Evolutionary conservation across 1,139 yeast genomes (phyloP).

Genomic region (Tardiomyces depauwii): DNA sequence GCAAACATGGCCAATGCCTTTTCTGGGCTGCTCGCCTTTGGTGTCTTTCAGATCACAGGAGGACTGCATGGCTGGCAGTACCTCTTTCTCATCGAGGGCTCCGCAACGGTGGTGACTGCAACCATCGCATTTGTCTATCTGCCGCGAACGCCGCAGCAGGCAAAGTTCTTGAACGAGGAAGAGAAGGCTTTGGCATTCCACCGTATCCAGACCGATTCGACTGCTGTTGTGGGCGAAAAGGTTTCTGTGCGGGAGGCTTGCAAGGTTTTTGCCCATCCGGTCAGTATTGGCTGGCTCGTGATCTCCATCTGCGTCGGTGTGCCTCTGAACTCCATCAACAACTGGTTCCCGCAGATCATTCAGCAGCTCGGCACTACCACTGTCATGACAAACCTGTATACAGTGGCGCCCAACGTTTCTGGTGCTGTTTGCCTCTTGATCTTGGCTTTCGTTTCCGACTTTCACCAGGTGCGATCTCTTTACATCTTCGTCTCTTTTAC

Average conservation of each 20-base stretch:
- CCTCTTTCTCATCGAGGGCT: constrained; percentile 30
- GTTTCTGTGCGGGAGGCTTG: constrained; percentile 35
- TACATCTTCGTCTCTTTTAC: constrained; percentile 31
- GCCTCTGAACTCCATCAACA: constrained; percentile 37
- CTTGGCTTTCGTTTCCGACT: constrained; percentile 38
- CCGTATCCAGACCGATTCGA: constrained; percentile 35
- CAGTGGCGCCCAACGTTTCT: constrained; percentile 43
- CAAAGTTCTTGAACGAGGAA: constrained; percentile 16
- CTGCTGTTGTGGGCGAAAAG: constrained; percentile 35
- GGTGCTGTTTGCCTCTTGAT: constrained; percentile 39
- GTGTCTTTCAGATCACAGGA: constrained; percentile 26
- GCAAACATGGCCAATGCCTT: constrained; percentile 27
- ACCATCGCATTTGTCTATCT: constrained; percentile 21
- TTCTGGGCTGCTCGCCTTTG: constrained; percentile 23
- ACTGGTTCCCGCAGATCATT: constrained; percentile 45
- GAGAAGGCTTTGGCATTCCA: constrained; percentile 34
- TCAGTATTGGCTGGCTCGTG: constrained; percentile 36
- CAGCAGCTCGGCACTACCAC: constrained; percentile 39
- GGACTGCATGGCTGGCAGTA: constrained; percentile 29
- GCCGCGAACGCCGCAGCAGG: constrained; percentile 5
- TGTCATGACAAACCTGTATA: constrained; percentile 2
- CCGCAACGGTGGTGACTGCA: constrained; percentile 22
- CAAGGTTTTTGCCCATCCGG: constrained; percentile 42
- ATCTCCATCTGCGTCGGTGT: constrained; percentile 38
- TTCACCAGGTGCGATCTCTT: constrained; percentile 31